Conservation (phyloP, 768 basidiomycete species). For the Macrolepiota dolichaula region DNA sequence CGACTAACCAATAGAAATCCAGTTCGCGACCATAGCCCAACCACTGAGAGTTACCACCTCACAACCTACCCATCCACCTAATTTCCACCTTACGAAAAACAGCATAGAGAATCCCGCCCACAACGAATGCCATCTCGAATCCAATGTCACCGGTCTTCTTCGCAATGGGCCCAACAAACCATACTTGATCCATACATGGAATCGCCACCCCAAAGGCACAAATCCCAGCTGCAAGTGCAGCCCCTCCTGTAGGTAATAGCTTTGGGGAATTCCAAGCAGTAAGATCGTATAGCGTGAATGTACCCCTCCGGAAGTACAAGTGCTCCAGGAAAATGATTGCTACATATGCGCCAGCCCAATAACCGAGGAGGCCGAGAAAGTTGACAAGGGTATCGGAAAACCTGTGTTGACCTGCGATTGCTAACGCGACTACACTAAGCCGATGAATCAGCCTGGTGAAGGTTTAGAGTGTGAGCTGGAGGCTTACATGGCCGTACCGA, state of each 20-base stretch:
- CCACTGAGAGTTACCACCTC: too few species aligned
- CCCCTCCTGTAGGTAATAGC: slow-evolving; percentile 62
- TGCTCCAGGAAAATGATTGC: slow-evolving; percentile 70
- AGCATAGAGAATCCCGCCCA: slow-evolving; percentile 52
- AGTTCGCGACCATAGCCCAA: too few species aligned
- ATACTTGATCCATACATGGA: slow-evolving; percentile 71
- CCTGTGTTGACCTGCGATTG: slow-evolving; percentile 70
- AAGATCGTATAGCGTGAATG: slow-evolving; percentile 50
- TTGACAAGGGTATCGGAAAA: slow-evolving; percentile 71
- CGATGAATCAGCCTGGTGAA: not conserved
- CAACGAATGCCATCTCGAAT: slow-evolving; percentile 68
- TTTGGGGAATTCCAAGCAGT: slow-evolving; percentile 53
- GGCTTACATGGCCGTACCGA: slow-evolving; percentile 68
- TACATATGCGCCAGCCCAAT: slow-evolving; percentile 61
- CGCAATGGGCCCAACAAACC: slow-evolving; percentile 77
- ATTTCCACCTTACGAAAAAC: slow-evolving; percentile 53
- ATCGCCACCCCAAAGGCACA: slow-evolving; percentile 57
- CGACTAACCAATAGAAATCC: too few species aligned
- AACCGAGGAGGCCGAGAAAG: slow-evolving; percentile 74
- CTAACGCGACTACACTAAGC: slow-evolving; percentile 61
- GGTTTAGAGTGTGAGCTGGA: slow-evolving; percentile 2
- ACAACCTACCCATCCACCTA: slow-evolving; percentile 19
- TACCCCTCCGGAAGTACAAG: slow-evolving; percentile 55
- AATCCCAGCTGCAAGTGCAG: slow-evolving; percentile 54
- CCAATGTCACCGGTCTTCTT: slow-evolving; percentile 71